Conservation (phyloP, 23 red algal species). For the Gracilaria vermiculophylla region DNA sequence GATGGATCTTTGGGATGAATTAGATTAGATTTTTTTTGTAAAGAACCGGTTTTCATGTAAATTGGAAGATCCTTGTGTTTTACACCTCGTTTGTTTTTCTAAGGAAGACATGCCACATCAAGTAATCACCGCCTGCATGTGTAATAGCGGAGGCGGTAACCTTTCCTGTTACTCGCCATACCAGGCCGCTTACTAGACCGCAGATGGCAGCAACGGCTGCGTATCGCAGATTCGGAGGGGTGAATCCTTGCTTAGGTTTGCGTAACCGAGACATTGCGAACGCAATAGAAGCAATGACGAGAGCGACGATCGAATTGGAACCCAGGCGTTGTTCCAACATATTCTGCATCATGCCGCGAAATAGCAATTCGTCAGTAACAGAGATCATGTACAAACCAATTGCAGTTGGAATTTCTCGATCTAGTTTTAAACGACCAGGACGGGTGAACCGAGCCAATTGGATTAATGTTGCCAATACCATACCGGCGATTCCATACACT, state of each 20-base stretch:
- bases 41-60: neutral
- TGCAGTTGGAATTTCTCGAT: constrained; percentile 3
- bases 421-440: neutral
- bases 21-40: constrained; percentile 59
- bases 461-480: constrained; percentile 24
- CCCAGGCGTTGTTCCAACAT: constrained; percentile 44
- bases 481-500: neutral
- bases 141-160: constrained; percentile 54
- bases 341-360: constrained; percentile 63
- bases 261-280: constrained; percentile 31
- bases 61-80: neutral
- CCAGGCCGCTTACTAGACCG: constrained; percentile 24
- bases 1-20: constrained; percentile 83
- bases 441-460: constrained; percentile 32
- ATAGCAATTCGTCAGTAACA: constrained; percentile 57
- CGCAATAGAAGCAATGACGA: constrained; percentile 1
- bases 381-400: constrained; percentile 43
- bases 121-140: constrained; percentile 35
- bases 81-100: constrained; percentile 16
- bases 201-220: constrained; percentile 3
- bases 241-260: constrained; percentile 29
- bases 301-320: constrained; percentile 20
- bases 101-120: constrained; percentile 35
- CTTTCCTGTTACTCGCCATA: constrained; percentile 57
- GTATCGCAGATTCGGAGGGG: constrained; percentile 28